These are phyloP conservation scores for Coprinellus micaceus DNA, from an alignment of 768 basidiomycete species.

Conservation along the genomic window DNA sequence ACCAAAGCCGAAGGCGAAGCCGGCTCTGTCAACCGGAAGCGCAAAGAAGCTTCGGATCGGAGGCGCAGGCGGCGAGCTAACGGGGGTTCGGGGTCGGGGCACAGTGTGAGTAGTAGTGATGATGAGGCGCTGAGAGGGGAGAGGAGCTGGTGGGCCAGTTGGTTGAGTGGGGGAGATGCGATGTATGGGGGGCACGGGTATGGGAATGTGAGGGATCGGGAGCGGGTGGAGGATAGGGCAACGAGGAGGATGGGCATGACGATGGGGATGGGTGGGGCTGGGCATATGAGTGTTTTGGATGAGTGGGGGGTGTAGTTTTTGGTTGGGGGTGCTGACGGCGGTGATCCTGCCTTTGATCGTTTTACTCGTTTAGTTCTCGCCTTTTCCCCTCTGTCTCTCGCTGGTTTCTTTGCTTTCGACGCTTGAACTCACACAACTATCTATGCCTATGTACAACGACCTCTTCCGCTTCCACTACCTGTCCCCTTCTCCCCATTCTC, in stretches of 20 bases:
- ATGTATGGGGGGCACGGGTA: background rate
- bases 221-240: constrained; percentile 10
- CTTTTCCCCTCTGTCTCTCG: background rate
- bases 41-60: constrained; percentile 1
- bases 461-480: background rate
- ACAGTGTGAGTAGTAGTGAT: background rate
- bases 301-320: constrained; percentile 10
- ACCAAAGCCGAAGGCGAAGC: constrained; percentile 24
- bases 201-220: constrained; percentile 1
- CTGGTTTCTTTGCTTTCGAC: background rate
- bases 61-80: constrained; percentile 10
- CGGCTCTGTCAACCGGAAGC: constrained; percentile 27
- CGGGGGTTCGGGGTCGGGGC: constrained; percentile 15
- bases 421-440: background rate
- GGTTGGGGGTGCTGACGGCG: background rate
- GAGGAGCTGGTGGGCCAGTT: constrained; percentile 8
- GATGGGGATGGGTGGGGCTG: constrained; percentile 9
- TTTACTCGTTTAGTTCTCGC: background rate
- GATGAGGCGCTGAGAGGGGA: constrained; percentile 11
- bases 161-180: constrained; percentile 1
- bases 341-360: background rate
- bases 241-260: constrained; percentile 9
- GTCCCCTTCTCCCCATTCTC: no score
- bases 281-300: constrained; percentile 10
- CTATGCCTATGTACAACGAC: no score